A percentile compares a stretch with the other conserved stretches of the same genome.
These are phyloP conservation scores for Boechera retrofracta DNA, from an alignment of 345 rosid species.

Conservation along the genomic window DNA sequence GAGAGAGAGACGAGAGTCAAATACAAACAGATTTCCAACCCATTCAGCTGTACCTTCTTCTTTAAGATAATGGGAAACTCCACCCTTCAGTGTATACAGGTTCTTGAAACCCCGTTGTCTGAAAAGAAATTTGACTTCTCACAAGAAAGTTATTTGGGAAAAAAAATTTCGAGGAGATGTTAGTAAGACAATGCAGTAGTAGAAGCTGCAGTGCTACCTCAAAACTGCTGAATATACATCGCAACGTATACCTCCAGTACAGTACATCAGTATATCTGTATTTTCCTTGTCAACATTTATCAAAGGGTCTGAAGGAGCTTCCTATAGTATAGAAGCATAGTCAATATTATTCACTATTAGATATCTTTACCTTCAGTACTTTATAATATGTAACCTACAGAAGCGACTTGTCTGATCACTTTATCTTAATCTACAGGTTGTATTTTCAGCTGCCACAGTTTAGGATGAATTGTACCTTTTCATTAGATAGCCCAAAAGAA, in stretches of 20 bases:
- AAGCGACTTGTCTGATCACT: conserved; percentile 21
- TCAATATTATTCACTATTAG: background rate
- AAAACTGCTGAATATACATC: conserved; percentile 90
- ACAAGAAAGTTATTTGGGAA: conserved; percentile 33
- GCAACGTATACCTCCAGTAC: conserved; percentile 98
- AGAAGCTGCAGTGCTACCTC: conserved; percentile 55
- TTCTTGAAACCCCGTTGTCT: conserved; percentile 78
- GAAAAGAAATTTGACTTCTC: conserved; percentile 46
- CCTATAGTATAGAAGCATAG: conserved; percentile 49
- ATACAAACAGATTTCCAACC: conserved; percentile 90
- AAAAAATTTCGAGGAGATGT: conserved; percentile 15
- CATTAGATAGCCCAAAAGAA: conserved; percentile 66
- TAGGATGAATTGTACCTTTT: conserved; percentile 54
- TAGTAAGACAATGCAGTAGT: conserved; percentile 17
- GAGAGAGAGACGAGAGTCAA: conserved; percentile 89
- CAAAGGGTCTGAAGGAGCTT: conserved; percentile 67
- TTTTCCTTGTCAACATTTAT: conserved; percentile 71
- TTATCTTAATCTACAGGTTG: background rate
- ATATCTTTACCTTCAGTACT: background rate
- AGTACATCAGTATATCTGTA: conserved; percentile 82
- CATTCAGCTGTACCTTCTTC: conserved; percentile 71
- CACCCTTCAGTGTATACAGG: conserved; percentile 82
- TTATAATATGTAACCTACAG: background rate
- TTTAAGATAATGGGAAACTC: conserved; percentile 86
- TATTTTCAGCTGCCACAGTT: background rate